A percentile compares a stretch with the other conserved stretches of the same genome.
Conservation (phyloP, 176 grass and related monocot genomes). For the Cenchrus purpureus region DNA sequence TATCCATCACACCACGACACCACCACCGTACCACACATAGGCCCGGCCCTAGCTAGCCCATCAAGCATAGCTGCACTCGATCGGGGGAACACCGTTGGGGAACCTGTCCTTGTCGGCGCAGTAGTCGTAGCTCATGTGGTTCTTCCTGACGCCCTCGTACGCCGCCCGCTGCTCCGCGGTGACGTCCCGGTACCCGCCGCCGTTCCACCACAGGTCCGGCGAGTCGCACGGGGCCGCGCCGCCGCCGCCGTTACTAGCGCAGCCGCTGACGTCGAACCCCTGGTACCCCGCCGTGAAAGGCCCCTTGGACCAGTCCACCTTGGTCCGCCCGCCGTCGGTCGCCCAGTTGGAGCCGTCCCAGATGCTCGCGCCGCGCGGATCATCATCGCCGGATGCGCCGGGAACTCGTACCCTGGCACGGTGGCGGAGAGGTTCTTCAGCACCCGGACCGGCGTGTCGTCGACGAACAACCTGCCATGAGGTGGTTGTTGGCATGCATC, state of each 20-base stretch:
- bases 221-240: slow-evolving; percentile 38
- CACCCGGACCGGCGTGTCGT: slow-evolving; percentile 63
- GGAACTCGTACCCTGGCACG: slow-evolving; percentile 45
- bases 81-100: slow-evolving; percentile 12
- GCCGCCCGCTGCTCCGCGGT: slow-evolving; percentile 47
- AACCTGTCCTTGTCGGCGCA: slow-evolving; percentile 50
- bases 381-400: slow-evolving; percentile 55
- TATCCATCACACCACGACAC: too few species aligned
- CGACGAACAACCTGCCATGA: slow-evolving; percentile 47
- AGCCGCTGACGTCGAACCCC: slow-evolving; percentile 53
- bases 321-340: slow-evolving; percentile 59
- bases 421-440: slow-evolving; percentile 47
- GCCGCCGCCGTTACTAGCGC: slow-evolving; percentile 1
- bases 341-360: slow-evolving; percentile 83
- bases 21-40: too few species aligned
- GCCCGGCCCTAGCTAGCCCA: too few species aligned
- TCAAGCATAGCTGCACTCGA: slow-evolving; percentile 50
- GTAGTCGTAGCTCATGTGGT: slow-evolving; percentile 65
- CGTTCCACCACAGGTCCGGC: slow-evolving; percentile 65
- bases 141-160: slow-evolving; percentile 51
- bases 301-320: slow-evolving; percentile 55
- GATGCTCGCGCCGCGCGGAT: slow-evolving; percentile 50
- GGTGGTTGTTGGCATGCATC: too few species aligned
- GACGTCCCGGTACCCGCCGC: slow-evolving; percentile 36
- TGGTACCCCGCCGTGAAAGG: slow-evolving; percentile 59